phyloP scores from a whole-genome alignment of 441 rosid genomes.

The Euphorbia corollata region DNA sequence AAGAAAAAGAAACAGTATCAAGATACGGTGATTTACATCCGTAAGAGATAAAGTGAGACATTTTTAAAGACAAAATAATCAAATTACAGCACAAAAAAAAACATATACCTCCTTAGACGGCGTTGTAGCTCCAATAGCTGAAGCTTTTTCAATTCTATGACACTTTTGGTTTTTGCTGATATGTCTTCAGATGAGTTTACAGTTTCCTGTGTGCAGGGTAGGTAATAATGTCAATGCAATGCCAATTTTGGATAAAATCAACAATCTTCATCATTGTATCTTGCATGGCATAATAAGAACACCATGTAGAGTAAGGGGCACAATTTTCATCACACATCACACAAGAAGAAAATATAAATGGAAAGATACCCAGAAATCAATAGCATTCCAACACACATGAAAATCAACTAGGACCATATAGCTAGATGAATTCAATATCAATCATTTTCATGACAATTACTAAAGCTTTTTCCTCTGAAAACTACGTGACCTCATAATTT shows the following conservation, averaged over 20 bases:
- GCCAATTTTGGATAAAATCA: constrained; percentile 10
- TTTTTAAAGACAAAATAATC: constrained; percentile 5
- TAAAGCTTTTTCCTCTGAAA: neutral
- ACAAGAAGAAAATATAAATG: neutral
- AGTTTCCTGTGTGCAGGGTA: constrained; percentile 42
- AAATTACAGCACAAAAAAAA: neutral
- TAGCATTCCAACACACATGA: neutral
- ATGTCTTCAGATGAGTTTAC: constrained; percentile 82
- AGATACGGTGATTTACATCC: constrained; percentile 32
- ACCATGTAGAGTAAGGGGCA: constrained; percentile 2
- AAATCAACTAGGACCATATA: neutral
- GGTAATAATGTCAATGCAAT: constrained; percentile 2
- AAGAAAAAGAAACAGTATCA: constrained; percentile 8
- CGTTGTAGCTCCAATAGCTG: constrained; percentile 76
- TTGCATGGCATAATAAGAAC: constrained; percentile 11
- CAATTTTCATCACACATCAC: constrained; percentile 9
- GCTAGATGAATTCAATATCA: neutral
- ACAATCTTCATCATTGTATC: constrained; percentile 10
- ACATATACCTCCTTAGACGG: constrained; percentile 67
- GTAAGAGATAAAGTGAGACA: constrained; percentile 15
- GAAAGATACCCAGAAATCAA: neutral
- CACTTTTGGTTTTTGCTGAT: constrained; percentile 83
- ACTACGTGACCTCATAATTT: neutral
- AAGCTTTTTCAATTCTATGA: constrained; percentile 87
- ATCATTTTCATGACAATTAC: neutral